These are phyloP conservation scores for Aegle marmelos DNA, from an alignment of 345 rosid species.

Conservation along the genomic window DNA sequence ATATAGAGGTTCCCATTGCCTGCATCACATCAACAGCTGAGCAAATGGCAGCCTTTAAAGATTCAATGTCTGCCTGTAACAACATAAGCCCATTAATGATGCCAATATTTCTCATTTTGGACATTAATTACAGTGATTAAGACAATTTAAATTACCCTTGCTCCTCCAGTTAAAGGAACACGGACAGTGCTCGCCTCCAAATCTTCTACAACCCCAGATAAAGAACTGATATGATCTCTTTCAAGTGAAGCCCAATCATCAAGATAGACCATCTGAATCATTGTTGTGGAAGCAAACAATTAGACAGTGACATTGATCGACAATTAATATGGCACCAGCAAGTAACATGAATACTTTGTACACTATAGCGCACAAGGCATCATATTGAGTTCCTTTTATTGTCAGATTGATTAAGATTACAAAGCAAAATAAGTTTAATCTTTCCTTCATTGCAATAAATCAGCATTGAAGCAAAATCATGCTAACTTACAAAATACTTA, in stretches of 20 bases:
- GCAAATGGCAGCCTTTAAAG: slow-evolving; percentile 73
- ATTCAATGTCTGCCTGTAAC: slow-evolving; percentile 72
- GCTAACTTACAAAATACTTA: not conserved
- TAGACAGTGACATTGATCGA: slow-evolving; percentile 16
- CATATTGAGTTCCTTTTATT: not conserved
- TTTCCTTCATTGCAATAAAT: not conserved
- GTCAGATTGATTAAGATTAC: not conserved
- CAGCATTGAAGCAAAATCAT: not conserved
- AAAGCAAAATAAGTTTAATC: not conserved
- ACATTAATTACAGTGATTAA: not conserved
- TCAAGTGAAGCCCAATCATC: slow-evolving; percentile 86
- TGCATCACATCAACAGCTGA: slow-evolving; percentile 94
- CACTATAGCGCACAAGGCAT: not conserved
- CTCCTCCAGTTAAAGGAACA: slow-evolving; percentile 85
- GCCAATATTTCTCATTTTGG: slow-evolving; percentile 14
- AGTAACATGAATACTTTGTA: not conserved
- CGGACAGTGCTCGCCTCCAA: slow-evolving; percentile 89
- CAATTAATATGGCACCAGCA: not conserved
- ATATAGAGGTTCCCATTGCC: slow-evolving; percentile 75
- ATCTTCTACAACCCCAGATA: slow-evolving; percentile 82
- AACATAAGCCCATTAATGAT: slow-evolving; percentile 16
- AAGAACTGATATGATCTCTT: slow-evolving; percentile 67
- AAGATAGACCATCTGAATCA: slow-evolving; percentile 66
- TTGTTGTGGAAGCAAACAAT: slow-evolving; percentile 18
- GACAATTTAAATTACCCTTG: slow-evolving; percentile 52